Conservation (phyloP, 2,329 filamentous ascomycete genomes). For the Colletotrichum australisinense region DNA sequence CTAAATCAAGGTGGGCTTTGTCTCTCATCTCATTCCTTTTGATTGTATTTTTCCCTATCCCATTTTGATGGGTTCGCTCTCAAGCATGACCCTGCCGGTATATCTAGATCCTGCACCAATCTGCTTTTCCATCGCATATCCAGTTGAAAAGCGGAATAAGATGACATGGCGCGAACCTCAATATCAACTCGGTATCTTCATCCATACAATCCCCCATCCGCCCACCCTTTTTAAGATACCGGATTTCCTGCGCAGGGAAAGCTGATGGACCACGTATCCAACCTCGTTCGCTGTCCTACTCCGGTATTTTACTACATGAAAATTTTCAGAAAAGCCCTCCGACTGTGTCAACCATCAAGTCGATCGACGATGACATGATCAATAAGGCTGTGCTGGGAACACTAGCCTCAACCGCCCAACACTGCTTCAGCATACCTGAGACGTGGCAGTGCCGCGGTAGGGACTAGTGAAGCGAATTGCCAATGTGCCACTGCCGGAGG, state of each 20-base stretch:
- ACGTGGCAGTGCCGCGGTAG: background rate
- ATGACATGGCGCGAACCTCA: background rate
- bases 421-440: background rate
- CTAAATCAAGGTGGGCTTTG: background rate
- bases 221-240: background rate
- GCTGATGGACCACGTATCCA: background rate
- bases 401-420: background rate
- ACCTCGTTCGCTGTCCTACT: background rate
- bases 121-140: background rate
- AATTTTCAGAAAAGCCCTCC: background rate
- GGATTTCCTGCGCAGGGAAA: conserved; percentile 18
- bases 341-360: background rate
- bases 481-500: background rate
- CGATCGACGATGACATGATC: background rate
- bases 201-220: too few relatives aligned
- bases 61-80: background rate
- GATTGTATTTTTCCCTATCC: background rate
- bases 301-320: background rate
- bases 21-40: background rate
- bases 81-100: background rate
- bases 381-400: background rate
- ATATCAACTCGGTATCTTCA: background rate
- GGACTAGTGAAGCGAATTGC: background rate
- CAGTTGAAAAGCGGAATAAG: background rate
- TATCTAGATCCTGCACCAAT: background rate